These are phyloP conservation scores for Irpex sp. DNA, from an alignment of 1,284 basidiomycete genomes.

Conservation along the genomic window DNA sequence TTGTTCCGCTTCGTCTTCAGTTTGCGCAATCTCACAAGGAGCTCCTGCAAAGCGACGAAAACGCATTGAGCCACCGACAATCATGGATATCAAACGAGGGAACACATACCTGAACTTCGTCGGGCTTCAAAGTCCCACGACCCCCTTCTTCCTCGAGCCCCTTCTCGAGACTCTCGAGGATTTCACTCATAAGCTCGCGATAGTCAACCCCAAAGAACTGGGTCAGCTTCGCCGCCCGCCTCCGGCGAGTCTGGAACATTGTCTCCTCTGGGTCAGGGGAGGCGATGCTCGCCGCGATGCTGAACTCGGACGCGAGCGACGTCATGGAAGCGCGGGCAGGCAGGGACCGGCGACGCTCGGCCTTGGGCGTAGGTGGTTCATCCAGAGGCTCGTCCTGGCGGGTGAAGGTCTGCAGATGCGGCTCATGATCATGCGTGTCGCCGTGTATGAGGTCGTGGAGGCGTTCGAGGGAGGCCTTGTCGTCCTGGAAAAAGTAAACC, in stretches of 20 bases:
- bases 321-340: constrained; percentile 60
- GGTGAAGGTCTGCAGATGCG: constrained; percentile 16
- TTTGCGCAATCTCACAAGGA: constrained; percentile 55
- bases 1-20: constrained; percentile 46
- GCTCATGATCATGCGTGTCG: constrained; percentile 13
- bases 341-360: constrained; percentile 67
- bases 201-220: constrained; percentile 84
- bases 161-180: constrained; percentile 74
- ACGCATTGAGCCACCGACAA: background rate
- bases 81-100: background rate
- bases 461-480: constrained; percentile 66
- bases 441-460: constrained; percentile 65
- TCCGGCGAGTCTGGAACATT: constrained; percentile 65
- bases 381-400: constrained; percentile 15
- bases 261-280: constrained; percentile 42
- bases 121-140: constrained; percentile 56
- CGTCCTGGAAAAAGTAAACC: constrained; percentile 46
- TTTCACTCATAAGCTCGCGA: constrained; percentile 66
- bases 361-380: constrained; percentile 20
- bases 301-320: constrained; percentile 53
- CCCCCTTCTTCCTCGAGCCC: constrained; percentile 66
- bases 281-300: constrained; percentile 23
- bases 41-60: constrained; percentile 43
- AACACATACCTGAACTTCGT: constrained; percentile 63
- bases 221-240: constrained; percentile 73